Percentiles rank a stretch among this genome's conserved stretches.
Evolutionary conservation across 257 asterid species (phyloP).

Genomic region (Solanum medicagineum): DNA sequence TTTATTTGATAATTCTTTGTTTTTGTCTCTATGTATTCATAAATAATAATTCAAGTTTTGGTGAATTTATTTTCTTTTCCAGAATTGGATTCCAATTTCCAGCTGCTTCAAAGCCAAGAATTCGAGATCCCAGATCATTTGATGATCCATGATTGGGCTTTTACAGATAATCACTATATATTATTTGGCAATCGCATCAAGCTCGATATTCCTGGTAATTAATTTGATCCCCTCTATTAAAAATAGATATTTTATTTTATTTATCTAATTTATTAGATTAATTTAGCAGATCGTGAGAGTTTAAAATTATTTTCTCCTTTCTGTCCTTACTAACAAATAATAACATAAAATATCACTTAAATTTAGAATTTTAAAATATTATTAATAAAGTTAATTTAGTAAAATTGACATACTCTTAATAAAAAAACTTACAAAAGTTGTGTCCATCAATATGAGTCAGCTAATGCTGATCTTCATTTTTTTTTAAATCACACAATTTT

Average conservation of each 20-base stretch:
- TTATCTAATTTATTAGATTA: background rate
- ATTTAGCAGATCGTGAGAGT: no score
- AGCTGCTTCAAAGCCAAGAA: constrained; percentile 61
- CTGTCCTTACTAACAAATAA: no score
- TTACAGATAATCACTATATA: constrained; percentile 72
- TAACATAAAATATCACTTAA: no score
- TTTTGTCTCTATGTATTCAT: background rate
- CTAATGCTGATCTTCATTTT: no score
- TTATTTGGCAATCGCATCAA: constrained; percentile 90
- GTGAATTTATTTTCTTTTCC: background rate
- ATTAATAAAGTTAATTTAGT: no score
- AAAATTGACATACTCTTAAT: no score
- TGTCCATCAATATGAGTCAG: no score
- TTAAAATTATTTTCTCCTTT: no score
- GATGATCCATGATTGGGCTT: constrained; percentile 99
- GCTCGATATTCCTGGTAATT: constrained; percentile 65
- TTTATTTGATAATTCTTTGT: background rate
- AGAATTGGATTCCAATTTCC: constrained; percentile 74
- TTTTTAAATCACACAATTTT: no score
- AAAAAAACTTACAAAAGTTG: no score
- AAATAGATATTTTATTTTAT: background rate
- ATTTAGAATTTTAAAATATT: no score
- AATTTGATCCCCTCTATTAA: background rate
- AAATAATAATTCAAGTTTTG: background rate
- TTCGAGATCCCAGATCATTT: constrained; percentile 77